Evolutionary conservation across 2,329 filamentous ascomycete species (phyloP).

Genomic region (Aspergillus versicolor): DNA sequence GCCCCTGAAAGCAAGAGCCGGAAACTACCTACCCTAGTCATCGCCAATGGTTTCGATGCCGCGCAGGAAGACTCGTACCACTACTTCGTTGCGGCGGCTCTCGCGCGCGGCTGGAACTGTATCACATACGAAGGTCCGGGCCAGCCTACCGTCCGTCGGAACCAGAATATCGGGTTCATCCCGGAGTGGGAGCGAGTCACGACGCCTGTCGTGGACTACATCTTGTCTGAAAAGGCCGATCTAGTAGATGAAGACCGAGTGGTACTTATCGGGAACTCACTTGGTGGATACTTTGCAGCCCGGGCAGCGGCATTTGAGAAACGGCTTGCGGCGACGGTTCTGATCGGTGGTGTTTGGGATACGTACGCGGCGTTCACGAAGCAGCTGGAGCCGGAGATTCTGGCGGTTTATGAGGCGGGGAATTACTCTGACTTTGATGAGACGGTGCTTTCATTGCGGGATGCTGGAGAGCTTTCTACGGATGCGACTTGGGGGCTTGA

Average conservation of each 20-base stretch:
- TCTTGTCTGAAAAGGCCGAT: neutral
- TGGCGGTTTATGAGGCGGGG: neutral
- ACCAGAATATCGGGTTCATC: slow-evolving; percentile 46
- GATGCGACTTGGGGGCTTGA: neutral
- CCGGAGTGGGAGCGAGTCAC: slow-evolving; percentile 46
- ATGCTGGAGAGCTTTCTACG: neutral
- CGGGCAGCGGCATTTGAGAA: neutral
- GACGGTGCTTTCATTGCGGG: neutral
- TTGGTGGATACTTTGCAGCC: neutral
- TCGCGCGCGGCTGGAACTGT: slow-evolving; percentile 46
- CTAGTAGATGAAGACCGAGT: neutral
- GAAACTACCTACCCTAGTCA: slow-evolving; percentile 33
- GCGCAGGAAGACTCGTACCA: slow-evolving; percentile 48
- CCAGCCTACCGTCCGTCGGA: slow-evolving; percentile 42
- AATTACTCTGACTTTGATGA: neutral
- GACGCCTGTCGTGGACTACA: slow-evolving; percentile 43
- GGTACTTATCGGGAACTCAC: neutral
- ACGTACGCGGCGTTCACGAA: neutral
- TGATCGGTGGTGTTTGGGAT: slow-evolving; percentile 1
- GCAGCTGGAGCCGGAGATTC: neutral
- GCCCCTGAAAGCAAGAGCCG: too few relatives aligned
- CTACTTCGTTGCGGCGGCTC: slow-evolving; percentile 30
- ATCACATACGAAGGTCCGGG: slow-evolving; percentile 51
- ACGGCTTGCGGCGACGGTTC: neutral
- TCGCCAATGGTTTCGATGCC: slow-evolving; percentile 45